A percentile compares a stretch with the other conserved stretches of the same genome.
Conservation (phyloP, 2,329 filamentous ascomycete genomes). For the Colletotrichum horii region DNA sequence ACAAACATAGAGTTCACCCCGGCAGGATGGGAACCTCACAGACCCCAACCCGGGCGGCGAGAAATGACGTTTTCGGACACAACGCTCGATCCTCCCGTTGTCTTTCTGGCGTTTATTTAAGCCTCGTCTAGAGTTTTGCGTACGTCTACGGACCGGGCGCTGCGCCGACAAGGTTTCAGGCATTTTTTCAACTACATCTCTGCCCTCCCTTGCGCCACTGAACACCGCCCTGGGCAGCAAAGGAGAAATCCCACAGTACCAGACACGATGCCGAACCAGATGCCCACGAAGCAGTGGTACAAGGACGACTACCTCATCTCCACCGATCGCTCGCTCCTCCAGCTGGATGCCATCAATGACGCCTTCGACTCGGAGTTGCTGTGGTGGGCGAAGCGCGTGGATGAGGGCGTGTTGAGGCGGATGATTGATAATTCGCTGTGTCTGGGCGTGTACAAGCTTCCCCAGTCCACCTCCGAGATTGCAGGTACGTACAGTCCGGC, state of each 20-base stretch:
- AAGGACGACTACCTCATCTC: conserved; percentile 64
- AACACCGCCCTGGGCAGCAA: not conserved
- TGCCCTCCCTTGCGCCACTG: not conserved
- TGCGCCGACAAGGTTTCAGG: not conserved
- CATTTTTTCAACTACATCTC: not conserved
- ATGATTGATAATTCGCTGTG: conserved; percentile 65
- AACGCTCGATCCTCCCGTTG: not conserved
- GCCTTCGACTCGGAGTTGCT: conserved; percentile 62
- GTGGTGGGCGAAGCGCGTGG: conserved; percentile 64
- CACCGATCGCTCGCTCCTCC: conserved; percentile 61
- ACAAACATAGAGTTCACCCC: not conserved
- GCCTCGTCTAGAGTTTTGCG: not conserved
- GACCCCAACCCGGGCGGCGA: not conserved
- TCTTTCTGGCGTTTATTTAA: not conserved
- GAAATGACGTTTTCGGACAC: not conserved
- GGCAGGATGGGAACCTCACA: not conserved
- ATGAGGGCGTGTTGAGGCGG: conserved; percentile 51
- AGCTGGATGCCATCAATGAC: conserved; percentile 57
- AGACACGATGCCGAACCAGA: conserved; percentile 19
- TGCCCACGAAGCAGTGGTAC: conserved; percentile 48
- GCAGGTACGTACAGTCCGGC: conserved; percentile 29
- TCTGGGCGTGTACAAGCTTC: conserved; percentile 58
- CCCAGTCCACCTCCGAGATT: conserved; percentile 33
- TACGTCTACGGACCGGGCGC: not conserved
- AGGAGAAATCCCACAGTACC: not conserved